Conservation (phyloP, 306 rosid genomes). For the Casuarina equisetifolia region DNA sequence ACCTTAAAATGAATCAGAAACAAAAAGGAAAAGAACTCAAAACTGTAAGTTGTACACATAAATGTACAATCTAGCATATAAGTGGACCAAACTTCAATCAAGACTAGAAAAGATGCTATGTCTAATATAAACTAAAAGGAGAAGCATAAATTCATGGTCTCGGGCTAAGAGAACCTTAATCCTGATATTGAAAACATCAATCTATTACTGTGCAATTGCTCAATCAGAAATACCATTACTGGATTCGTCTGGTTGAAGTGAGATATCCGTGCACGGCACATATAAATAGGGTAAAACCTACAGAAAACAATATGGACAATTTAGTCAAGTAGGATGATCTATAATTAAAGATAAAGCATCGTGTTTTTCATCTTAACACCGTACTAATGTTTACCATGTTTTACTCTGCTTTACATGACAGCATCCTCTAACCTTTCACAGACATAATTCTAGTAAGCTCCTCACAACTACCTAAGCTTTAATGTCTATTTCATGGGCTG, state of each 20-base stretch:
- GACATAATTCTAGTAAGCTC: background rate
- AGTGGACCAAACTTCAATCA: background rate
- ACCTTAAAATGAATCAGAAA: background rate
- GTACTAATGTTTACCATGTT: background rate
- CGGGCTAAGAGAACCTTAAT: constrained; percentile 21
- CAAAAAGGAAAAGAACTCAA: background rate
- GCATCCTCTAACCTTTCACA: background rate
- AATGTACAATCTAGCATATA: background rate
- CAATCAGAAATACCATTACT: constrained; percentile 43
- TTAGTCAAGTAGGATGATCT: background rate
- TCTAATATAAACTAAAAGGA: background rate
- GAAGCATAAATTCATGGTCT: constrained; percentile 12
- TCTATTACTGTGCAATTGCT: background rate
- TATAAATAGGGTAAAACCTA: constrained; percentile 82
- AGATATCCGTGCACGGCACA: constrained; percentile 75
- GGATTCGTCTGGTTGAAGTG: constrained; percentile 43
- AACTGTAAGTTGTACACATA: background rate
- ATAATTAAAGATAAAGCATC: background rate
- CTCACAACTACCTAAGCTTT: background rate
- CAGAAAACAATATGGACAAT: constrained; percentile 28
- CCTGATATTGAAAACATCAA: background rate
- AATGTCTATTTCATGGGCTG: background rate
- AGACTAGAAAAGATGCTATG: background rate
- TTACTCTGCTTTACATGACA: background rate
- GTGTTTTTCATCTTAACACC: background rate